These are phyloP conservation scores for Candida labiduridarum DNA, from an alignment of 1,139 yeast species.

Conservation along the genomic window DNA sequence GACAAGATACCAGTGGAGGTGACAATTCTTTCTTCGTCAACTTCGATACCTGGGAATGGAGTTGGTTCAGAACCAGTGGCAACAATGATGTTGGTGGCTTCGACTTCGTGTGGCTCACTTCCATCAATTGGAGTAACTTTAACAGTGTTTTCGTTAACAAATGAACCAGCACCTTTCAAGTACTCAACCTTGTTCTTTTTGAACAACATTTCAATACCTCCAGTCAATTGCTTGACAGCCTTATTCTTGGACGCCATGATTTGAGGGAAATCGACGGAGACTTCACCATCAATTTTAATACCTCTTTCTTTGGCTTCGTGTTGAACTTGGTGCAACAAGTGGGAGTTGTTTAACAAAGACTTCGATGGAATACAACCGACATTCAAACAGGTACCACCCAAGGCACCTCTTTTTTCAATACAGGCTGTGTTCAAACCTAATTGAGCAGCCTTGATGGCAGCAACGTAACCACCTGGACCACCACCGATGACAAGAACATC, in stretches of 20 bases:
- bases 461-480: constrained; percentile 99
- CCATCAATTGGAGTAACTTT: constrained; percentile 89
- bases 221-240: constrained; percentile 85
- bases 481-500: constrained; percentile 97
- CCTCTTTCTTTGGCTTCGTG: constrained; percentile 89
- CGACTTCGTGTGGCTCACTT: constrained; percentile 59
- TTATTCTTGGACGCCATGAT: constrained; percentile 93
- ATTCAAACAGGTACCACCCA: constrained; percentile 98
- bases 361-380: constrained; percentile 99
- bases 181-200: constrained; percentile 95
- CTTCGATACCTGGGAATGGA: constrained; percentile 97
- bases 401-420: constrained; percentile 91
- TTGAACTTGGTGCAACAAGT: constrained; percentile 83
- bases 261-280: constrained; percentile 69
- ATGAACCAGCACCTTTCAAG: constrained; percentile 91
- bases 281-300: constrained; percentile 77
- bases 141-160: constrained; percentile 77
- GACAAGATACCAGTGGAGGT: constrained; percentile 91
- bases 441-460: constrained; percentile 99
- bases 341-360: constrained; percentile 92
- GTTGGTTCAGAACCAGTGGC: constrained; percentile 99
- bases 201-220: constrained; percentile 92
- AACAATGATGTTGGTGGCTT: constrained; percentile 86
- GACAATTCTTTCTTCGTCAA: constrained; percentile 97
- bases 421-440: constrained; percentile 93